These are phyloP conservation scores for Gillenia trifoliata DNA, from an alignment of 306 rosid genomes.

Conservation along the genomic window DNA sequence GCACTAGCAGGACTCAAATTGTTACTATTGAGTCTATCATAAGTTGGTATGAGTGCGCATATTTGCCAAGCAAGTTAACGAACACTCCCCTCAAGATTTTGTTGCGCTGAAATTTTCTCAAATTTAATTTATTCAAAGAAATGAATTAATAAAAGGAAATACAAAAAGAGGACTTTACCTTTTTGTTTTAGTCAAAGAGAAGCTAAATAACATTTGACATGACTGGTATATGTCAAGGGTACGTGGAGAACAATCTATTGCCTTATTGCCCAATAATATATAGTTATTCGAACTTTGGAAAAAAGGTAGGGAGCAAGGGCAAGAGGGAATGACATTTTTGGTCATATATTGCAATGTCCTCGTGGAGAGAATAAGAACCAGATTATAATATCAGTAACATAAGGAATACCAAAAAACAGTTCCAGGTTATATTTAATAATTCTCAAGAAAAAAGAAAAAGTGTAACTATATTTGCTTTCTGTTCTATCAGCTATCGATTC, in stretches of 20 bases:
- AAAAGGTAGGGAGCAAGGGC: constrained; percentile 9
- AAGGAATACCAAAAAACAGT: not conserved
- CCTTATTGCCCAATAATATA: no score
- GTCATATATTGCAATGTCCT: constrained; percentile 28
- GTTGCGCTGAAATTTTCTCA: not conserved
- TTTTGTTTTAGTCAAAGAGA: not conserved
- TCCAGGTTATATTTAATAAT: not conserved
- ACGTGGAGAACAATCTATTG: not conserved
- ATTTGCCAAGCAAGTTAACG: no score
- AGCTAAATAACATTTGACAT: not conserved
- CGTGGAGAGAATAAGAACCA: constrained; percentile 29
- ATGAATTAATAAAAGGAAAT: not conserved
- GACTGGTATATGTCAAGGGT: not conserved
- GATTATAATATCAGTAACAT: not conserved
- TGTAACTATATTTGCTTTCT: constrained; percentile 24
- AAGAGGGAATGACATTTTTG: constrained; percentile 18
- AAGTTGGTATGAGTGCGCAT: not conserved
- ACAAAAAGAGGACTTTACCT: not conserved
- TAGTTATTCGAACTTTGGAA: constrained; percentile 27
- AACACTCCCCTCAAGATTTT: not conserved
- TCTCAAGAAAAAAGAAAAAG: constrained; percentile 30
- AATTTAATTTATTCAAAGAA: not conserved
- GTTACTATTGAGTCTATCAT: not conserved
- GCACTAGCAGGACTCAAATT: not conserved
- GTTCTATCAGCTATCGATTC: constrained; percentile 25